Conservation (phyloP, 176 grass and related monocot species). For the Cenchrus purpureus region DNA sequence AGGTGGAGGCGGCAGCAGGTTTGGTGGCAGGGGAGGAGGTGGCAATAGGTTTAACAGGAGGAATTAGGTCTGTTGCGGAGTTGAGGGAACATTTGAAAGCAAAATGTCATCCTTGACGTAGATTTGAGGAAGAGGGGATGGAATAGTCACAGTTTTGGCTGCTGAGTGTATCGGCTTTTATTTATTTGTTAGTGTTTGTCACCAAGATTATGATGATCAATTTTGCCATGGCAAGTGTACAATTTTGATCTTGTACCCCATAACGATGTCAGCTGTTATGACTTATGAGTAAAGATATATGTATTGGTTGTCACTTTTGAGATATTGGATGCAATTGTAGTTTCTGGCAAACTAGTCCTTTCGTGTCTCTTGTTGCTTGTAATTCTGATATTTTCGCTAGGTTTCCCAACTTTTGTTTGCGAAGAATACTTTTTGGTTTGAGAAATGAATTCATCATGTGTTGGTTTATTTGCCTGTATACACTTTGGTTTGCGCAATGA, state of each 20-base stretch:
- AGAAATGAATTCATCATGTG: no score
- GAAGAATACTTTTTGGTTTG: no score
- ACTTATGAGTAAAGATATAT: neutral
- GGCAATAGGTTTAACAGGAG: conserved; percentile 76
- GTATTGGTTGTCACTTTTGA: neutral
- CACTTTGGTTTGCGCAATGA: neutral
- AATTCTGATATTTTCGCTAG: no score
- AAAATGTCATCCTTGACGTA: conserved; percentile 28
- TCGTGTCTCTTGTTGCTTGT: no score
- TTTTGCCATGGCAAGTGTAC: conserved; percentile 31
- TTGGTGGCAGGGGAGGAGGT: conserved; percentile 53
- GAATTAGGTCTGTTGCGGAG: conserved; percentile 33
- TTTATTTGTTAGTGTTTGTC: conserved; percentile 38
- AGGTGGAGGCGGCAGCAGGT: conserved; percentile 51
- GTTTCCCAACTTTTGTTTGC: no score
- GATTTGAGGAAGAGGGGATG: conserved; percentile 18
- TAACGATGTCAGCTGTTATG: neutral
- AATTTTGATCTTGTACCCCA: conserved; percentile 44
- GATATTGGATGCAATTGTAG: neutral
- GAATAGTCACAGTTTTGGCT: conserved; percentile 37
- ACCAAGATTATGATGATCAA: conserved; percentile 34
- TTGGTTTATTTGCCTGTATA: no score
- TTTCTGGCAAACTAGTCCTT: neutral
- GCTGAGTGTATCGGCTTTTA: conserved; percentile 43
- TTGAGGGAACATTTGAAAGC: neutral